Evolutionary conservation across 306 rosid species (phyloP).

Genomic region (Sesbania bispinosa): DNA sequence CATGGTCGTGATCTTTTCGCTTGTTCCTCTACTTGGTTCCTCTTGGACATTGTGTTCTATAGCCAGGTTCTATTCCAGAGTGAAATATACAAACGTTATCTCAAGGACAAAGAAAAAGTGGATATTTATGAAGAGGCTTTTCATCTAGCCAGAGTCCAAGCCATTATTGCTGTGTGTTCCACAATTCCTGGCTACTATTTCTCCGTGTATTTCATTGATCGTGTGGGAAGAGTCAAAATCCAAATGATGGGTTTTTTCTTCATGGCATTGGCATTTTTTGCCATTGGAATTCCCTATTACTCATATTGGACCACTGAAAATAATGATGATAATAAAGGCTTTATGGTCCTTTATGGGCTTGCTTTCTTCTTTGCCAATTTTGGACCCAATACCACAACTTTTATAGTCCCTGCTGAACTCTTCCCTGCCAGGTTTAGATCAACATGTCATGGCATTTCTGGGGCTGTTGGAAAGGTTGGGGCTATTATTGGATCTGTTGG

Average conservation of each 20-base stretch:
- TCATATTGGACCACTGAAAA: conserved; percentile 10
- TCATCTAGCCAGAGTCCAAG: conserved; percentile 49
- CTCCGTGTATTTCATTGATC: conserved; percentile 65
- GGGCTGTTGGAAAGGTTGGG: conserved; percentile 66
- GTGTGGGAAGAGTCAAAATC: conserved; percentile 59
- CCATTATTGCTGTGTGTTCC: conserved; percentile 51
- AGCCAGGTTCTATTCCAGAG: conserved; percentile 72
- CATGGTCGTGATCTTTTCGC: conserved; percentile 71
- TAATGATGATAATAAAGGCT: background rate
- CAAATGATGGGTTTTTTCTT: conserved; percentile 60
- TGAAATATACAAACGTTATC: conserved; percentile 32
- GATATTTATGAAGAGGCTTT: conserved; percentile 40
- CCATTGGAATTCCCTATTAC: conserved; percentile 59
- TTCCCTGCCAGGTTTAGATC: conserved; percentile 77
- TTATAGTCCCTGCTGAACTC: conserved; percentile 72
- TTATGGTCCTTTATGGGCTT: conserved; percentile 58
- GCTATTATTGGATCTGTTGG: conserved; percentile 75
- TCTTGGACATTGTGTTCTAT: conserved; percentile 67
- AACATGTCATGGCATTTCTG: conserved; percentile 81
- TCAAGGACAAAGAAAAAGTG: fast-evolving
- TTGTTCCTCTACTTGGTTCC: conserved; percentile 57
- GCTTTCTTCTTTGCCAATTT: conserved; percentile 80
- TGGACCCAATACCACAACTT: conserved; percentile 93
- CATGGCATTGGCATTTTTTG: conserved; percentile 52
- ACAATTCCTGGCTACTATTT: conserved; percentile 80